Base-by-base conservation (phyloP, 1,284 basidiomycete species). In the Naganishia cerealis region DNA sequence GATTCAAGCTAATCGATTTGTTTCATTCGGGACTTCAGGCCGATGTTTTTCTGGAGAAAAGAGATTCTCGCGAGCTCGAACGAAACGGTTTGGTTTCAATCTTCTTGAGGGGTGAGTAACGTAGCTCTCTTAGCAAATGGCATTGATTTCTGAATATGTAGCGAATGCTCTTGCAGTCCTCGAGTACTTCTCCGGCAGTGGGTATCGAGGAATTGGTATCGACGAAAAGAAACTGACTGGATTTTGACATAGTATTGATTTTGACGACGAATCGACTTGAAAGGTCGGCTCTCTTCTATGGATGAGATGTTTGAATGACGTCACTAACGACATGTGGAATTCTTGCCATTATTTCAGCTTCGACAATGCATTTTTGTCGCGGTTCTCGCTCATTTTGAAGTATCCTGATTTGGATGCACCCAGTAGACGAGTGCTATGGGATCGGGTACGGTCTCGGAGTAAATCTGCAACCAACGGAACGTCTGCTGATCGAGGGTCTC, bases 341-440 rank as follows among this genome's bases (percentile, higher is more conserved):
- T 39, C 53, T 36, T 36, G 29, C 21, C 10, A 6, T 18, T 21
- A 67, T 18, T 26, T 39, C 36, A 72, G 71, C 18, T 67, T 71
- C 39, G 72, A 71, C 68, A 71, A 70, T 13, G 72, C 72, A 16
- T 72, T 72, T 53, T 29, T 71, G 10, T 71, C 70, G 2, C 68
- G 72, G 21, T 72, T 72, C 48, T 68, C 72, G 10, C 66, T 72
- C n/a, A 70, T 71, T 5, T 54, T 72, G 4, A 65, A 54, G 15
- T 72, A 70, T 56, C 63, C 70, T 38, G 67, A 68, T 39, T 65
- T 72, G n/a, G 68, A 72, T 48, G 43, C 39, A 33, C 33, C 15
- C 15, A 68, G 42, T 68, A 10, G 50, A 67, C 12, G 39, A 40
- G 38, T 70, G 48, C 4, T 58, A 65, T n/a, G 71, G 72, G 72